phyloP scores from a whole-genome alignment of 1,284 basidiomycete species.

The Blastosporella zonata region DNA sequence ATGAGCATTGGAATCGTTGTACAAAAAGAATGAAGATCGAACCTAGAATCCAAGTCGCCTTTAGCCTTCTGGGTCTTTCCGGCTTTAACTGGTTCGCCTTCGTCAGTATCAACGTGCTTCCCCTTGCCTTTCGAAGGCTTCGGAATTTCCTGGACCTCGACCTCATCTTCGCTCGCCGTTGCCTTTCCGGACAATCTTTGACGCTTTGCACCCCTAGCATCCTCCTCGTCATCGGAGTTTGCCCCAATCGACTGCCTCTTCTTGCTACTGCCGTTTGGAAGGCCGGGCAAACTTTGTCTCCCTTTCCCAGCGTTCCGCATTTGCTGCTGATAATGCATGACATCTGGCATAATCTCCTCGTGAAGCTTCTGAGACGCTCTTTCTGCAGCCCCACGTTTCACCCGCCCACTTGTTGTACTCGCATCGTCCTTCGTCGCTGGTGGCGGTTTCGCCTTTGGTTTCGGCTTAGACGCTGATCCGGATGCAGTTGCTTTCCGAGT shows the following conservation, averaged over 20 bases:
- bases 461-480: slow-evolving; percentile 15
- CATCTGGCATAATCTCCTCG: slow-evolving; percentile 74
- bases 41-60: slow-evolving; percentile 13
- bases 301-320: slow-evolving; percentile 39
- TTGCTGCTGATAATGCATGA: slow-evolving; percentile 66
- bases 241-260: slow-evolving; percentile 28
- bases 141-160: slow-evolving; percentile 17
- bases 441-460: slow-evolving; percentile 17
- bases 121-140: slow-evolving; percentile 23
- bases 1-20: background rate
- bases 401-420: slow-evolving; percentile 16
- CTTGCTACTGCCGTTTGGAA: slow-evolving; percentile 24
- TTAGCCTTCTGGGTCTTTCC: slow-evolving; percentile 14
- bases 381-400: slow-evolving; percentile 59
- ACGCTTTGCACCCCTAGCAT: slow-evolving; percentile 35
- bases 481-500: slow-evolving; percentile 9
- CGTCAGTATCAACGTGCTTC: slow-evolving; percentile 18
- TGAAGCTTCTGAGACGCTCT: slow-evolving; percentile 61
- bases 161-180: slow-evolving; percentile 12
- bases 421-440: slow-evolving; percentile 15
- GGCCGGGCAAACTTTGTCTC: slow-evolving; percentile 25
- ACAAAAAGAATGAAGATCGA: background rate
- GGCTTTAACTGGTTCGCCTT: slow-evolving; percentile 7
- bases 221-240: slow-evolving; percentile 14
- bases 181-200: slow-evolving; percentile 26